Evolutionary conservation across 768 basidiomycete species (phyloP), one percentile per base, ranked within the genome.

Genomic region (Lentinus brumalis): DNA sequence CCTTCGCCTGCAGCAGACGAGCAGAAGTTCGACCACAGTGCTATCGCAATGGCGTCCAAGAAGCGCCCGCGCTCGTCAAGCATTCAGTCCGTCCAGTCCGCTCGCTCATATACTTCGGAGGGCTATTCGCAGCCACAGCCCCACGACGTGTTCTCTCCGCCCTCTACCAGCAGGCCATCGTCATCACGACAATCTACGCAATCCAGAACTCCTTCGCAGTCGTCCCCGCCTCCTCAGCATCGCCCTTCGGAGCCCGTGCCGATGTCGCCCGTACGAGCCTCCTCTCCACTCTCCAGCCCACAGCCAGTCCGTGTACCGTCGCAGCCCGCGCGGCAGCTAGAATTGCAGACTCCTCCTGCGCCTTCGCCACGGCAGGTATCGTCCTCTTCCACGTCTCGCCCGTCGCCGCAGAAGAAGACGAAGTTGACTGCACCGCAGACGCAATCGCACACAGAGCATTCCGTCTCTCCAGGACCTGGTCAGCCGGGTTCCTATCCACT

Each of bases 61-160:
- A 63, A 63, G 38, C 57, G 62, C 2, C 53, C 57, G 16, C 62
- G 62, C 3, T 59, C 62, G 6, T 40, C 57, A 7, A 63, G 62
- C 35, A 53, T 63, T 14, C 62, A 57, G 18, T 57, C 56, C n/a
- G 44, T 57, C 30, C 51, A 58, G 44, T 57, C 56, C n/a, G 14
- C 50, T 14, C 53, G 46, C 11, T 56, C 61, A 7, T 40, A 32
- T 49, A 26, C 42, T 14, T 52, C 62, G 30, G 56, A 58, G 3
- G 16, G 32, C 39, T 53, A 62, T n/a, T 14, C 38, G 11, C 54
- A 44, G 29, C 8, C 53, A 3, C 54, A 42, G 8, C 5, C 31
- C 14, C 35, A 47, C 12, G 26, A 51, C 8, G 35, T 53, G 10
- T 41, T 18, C 2, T 56, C 54, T 9, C 44, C 60, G 6, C 35